phyloP scores from a whole-genome alignment of 257 asterid genomes.

The Solanum peruvianum region DNA sequence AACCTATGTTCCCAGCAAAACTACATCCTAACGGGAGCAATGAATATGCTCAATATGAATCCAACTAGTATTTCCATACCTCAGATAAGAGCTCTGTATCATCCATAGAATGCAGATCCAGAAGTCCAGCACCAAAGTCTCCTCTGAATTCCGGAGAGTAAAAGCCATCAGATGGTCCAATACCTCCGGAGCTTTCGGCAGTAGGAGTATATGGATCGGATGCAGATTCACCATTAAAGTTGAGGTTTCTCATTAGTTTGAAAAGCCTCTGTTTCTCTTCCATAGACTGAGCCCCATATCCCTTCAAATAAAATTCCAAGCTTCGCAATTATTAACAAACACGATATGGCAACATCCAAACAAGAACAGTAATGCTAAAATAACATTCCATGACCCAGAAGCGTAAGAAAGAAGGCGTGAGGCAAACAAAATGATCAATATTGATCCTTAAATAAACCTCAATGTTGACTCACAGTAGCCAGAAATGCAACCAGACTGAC shows the following conservation, averaged over 20 bases:
- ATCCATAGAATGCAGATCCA: conserved; percentile 98
- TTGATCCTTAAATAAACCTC: background rate
- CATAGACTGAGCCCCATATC: conserved; percentile 91
- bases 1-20: background rate
- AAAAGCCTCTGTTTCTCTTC: conserved; percentile 97
- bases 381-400: background rate
- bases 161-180: conserved; percentile 55
- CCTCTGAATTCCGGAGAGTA: conserved; percentile 91
- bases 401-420: background rate
- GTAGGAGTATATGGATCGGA: conserved; percentile 77
- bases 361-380: background rate
- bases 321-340: background rate
- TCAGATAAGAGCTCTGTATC: conserved; percentile 97
- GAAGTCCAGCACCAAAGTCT: conserved; percentile 97
- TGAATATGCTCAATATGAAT: background rate
- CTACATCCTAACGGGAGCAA: background rate
- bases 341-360: background rate
- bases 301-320: conserved; percentile 15
- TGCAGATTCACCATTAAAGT: conserved; percentile 75
- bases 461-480: background rate
- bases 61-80: conserved; percentile 31
- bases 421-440: background rate
- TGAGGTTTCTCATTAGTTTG: conserved; percentile 94
- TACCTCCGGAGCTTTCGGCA: conserved; percentile 61
- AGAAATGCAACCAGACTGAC: background rate